phyloP scores from a whole-genome alignment of 2,329 filamentous ascomycete species.

The Paecilomyces formosus region DNA sequence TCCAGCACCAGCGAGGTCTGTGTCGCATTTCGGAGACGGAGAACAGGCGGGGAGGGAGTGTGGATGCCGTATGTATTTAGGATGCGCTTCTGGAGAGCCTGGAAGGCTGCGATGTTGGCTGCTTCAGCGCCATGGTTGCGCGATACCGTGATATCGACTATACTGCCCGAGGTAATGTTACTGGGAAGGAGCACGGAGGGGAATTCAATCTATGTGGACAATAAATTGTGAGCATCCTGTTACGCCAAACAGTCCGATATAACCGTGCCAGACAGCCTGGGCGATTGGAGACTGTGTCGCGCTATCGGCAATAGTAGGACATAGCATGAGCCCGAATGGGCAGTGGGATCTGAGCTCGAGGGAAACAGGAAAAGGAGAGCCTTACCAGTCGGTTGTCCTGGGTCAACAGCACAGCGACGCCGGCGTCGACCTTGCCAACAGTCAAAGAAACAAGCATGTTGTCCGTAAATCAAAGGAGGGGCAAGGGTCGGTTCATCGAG shows the following conservation, averaged over 20 bases:
- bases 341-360: background rate
- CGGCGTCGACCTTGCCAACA: constrained; percentile 98
- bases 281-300: background rate
- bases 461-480: constrained; percentile 2
- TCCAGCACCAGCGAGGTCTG: constrained; percentile 98
- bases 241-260: background rate
- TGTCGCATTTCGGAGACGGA: constrained; percentile 92
- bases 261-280: background rate
- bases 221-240: constrained; percentile 1
- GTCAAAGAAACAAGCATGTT: constrained; percentile 94
- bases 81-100: constrained; percentile 81
- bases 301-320: background rate
- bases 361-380: constrained; percentile 12
- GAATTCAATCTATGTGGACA: constrained; percentile 74
- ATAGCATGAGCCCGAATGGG: background rate
- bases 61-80: constrained; percentile 75
- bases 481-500: background rate
- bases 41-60: constrained; percentile 66
- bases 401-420: constrained; percentile 92
- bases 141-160: constrained; percentile 93
- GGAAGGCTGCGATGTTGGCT: constrained; percentile 67
- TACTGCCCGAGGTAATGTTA: constrained; percentile 91
- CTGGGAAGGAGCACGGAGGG: constrained; percentile 93
- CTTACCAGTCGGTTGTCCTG: constrained; percentile 92
- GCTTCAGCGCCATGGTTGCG: constrained; percentile 77